A percentile compares a stretch with the other conserved stretches of the same genome.
These are phyloP conservation scores for Candida pini DNA, from an alignment of 805 yeast species.

Conservation along the genomic window DNA sequence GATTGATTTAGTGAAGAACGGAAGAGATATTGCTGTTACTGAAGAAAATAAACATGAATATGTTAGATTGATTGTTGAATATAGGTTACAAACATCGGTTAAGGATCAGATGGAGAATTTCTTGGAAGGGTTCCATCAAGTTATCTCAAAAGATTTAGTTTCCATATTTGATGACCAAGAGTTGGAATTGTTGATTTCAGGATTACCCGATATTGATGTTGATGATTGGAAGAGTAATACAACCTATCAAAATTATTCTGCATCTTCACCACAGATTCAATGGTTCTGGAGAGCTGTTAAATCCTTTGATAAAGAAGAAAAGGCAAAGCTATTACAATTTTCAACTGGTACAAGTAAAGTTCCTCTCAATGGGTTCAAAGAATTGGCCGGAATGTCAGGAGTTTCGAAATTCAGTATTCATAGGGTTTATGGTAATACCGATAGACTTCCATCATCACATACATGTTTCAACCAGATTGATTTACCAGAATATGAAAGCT, in stretches of 20 bases:
- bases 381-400: slow-evolving; percentile 82
- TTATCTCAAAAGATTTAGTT: slow-evolving; percentile 77
- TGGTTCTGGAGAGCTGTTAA: slow-evolving; percentile 99
- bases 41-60: slow-evolving; percentile 89
- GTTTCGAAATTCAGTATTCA: slow-evolving; percentile 83
- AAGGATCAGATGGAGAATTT: slow-evolving; percentile 84
- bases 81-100: slow-evolving; percentile 76
- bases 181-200: slow-evolving; percentile 84
- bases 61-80: slow-evolving; percentile 80
- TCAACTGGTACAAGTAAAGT: slow-evolving; percentile 97
- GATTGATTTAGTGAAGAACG: slow-evolving; percentile 78
- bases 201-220: slow-evolving; percentile 93
- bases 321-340: slow-evolving; percentile 90
- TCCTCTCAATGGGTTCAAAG: slow-evolving; percentile 90
- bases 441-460: slow-evolving; percentile 90
- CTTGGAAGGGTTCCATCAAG: slow-evolving; percentile 81
- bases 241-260: slow-evolving; percentile 70
- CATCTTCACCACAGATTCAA: slow-evolving; percentile 79
- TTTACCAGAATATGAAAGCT: slow-evolving; percentile 86
- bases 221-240: slow-evolving; percentile 94
- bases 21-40: slow-evolving; percentile 79
- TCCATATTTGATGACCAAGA: slow-evolving; percentile 94
- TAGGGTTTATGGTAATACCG: slow-evolving; percentile 78
- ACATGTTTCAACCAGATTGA: slow-evolving; percentile 93
- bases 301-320: slow-evolving; percentile 88